phyloP scores from a whole-genome alignment of 2,329 filamentous ascomycete genomes.

The Nigrograna mackinnonii region DNA sequence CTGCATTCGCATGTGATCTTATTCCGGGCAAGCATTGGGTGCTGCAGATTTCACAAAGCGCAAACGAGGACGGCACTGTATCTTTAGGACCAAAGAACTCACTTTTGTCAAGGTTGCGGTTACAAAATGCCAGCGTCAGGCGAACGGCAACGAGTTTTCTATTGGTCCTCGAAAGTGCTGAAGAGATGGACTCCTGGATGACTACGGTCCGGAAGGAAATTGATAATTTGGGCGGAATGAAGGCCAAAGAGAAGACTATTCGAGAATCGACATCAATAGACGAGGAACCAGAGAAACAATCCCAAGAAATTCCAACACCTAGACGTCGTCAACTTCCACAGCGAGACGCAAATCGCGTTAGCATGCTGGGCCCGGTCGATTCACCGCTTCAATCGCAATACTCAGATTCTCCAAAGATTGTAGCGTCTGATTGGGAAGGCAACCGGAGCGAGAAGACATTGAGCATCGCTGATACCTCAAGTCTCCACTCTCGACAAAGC shows the following conservation, averaged over 20 bases:
- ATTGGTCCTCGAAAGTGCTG: conserved; percentile 72
- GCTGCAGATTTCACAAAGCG: conserved; percentile 71
- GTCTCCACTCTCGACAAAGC: conserved; percentile 26
- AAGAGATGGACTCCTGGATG: conserved; percentile 80
- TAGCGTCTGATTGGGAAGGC: conserved; percentile 35
- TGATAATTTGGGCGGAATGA: conserved; percentile 69
- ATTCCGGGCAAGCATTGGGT: conserved; percentile 83
- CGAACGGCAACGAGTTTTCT: conserved; percentile 66
- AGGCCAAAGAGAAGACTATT: conserved; percentile 37
- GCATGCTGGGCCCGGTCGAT: conserved; percentile 36
- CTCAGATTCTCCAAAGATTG: conserved; percentile 30
- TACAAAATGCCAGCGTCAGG: conserved; percentile 58
- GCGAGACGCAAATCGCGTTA: conserved; percentile 35
- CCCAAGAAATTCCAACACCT: conserved; percentile 21
- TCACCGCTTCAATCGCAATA: conserved; percentile 34
- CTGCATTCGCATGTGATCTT: conserved; percentile 78
- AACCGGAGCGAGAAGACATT: conserved; percentile 26
- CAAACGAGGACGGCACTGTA: conserved; percentile 60
- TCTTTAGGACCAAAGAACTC: conserved; percentile 55
- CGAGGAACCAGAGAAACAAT: conserved; percentile 23
- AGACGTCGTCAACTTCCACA: conserved; percentile 43
- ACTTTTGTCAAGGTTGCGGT: conserved; percentile 66
- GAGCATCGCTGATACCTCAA: conserved; percentile 33
- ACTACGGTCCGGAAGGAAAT: conserved; percentile 70
- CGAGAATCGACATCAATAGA: conserved; percentile 32